Conservation (phyloP, 176 grass and related monocot species). For the Aegilops umbellulata region DNA sequence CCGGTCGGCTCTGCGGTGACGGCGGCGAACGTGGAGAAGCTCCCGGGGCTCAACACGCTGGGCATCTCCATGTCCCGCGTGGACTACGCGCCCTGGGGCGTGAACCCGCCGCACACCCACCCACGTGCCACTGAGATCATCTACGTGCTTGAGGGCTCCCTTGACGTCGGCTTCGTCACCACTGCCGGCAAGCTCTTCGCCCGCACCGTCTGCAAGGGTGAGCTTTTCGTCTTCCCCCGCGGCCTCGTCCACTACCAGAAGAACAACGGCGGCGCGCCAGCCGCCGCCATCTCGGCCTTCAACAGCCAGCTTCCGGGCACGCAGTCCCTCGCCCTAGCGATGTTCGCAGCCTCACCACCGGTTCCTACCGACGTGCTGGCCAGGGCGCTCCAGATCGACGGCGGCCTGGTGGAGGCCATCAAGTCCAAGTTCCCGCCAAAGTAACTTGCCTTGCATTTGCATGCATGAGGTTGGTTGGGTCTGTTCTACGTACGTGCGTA, state of each 20-base stretch:
- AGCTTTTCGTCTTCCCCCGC: not conserved
- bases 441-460: not conserved
- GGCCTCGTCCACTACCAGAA: conserved; percentile 2
- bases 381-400: not conserved
- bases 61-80: not conserved
- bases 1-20: not conserved
- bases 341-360: not conserved
- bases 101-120: conserved; percentile 4
- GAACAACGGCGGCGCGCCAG: not conserved
- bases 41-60: not conserved
- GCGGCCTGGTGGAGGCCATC: not conserved
- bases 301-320: not conserved
- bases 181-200: not conserved
- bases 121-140: not conserved
- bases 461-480: not conserved
- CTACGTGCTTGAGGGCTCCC: not conserved
- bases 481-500: not conserved
- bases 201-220: not conserved
- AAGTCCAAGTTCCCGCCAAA: not conserved
- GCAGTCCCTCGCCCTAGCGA: not conserved
- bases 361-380: not conserved
- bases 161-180: not conserved
- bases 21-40: not conserved
- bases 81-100: not conserved
- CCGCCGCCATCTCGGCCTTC: not conserved